phyloP scores from a whole-genome alignment of 306 rosid species.

The Trifolium pratense region DNA sequence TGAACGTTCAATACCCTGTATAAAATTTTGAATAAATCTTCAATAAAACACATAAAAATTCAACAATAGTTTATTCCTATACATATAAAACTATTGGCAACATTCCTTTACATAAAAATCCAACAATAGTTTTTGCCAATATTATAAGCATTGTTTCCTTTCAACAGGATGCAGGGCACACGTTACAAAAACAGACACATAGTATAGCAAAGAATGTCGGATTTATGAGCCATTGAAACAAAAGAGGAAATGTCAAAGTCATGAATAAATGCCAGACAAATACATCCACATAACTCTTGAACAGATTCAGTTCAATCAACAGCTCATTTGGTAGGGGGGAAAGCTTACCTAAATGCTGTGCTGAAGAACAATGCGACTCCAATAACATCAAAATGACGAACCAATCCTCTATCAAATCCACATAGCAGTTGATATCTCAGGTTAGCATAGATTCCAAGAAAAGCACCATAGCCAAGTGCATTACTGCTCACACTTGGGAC shows the following conservation, averaged over 20 bases:
- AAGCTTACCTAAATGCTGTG: conserved; percentile 78
- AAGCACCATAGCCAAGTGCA: conserved; percentile 96
- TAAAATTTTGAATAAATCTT: conserved; percentile 30
- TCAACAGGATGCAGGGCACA: conserved; percentile 9
- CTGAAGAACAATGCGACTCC: conserved; percentile 86
- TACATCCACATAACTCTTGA: not conserved
- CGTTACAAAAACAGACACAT: not conserved
- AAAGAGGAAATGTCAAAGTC: conserved; percentile 21
- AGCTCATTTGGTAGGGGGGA: conserved; percentile 10
- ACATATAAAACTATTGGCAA: conserved; percentile 1
- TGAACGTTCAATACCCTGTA: conserved; percentile 83
- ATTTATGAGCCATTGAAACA: not conserved
- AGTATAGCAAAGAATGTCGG: not conserved
- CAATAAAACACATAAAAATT: conserved; percentile 17
- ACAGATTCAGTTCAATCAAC: conserved; percentile 8
- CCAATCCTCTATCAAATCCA: conserved; percentile 89
- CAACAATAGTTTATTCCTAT: conserved; percentile 20
- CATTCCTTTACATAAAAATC: not conserved
- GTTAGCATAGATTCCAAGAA: conserved; percentile 96
- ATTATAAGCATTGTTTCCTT: conserved; percentile 9
- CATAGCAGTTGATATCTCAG: conserved; percentile 88
- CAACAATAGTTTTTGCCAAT: not conserved
- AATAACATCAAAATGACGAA: conserved; percentile 90
- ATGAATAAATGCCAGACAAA: conserved; percentile 9
- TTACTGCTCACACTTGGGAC: conserved; percentile 79